These are phyloP conservation scores for Suillus occidentalis DNA, from an alignment of 768 basidiomycete species.

Conservation along the genomic window DNA sequence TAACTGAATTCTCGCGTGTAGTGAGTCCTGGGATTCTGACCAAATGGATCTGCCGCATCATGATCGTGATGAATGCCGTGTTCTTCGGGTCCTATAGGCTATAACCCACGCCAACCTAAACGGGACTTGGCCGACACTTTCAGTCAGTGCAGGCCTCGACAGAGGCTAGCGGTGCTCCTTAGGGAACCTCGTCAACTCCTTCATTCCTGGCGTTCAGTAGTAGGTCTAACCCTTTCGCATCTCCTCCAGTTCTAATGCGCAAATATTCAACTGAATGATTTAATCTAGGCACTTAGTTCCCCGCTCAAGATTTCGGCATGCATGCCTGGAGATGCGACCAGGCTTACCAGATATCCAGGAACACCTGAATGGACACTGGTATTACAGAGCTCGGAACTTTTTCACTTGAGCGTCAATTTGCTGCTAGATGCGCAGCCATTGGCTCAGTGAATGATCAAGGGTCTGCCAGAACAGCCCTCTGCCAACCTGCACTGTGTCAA, in stretches of 20 bases:
- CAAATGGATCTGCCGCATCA: conserved; percentile 11
- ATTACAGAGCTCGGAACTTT: neutral
- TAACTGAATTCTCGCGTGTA: neutral
- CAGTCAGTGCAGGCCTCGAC: too few species aligned
- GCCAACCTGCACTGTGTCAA: neutral
- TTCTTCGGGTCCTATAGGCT: too few species aligned
- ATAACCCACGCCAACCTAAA: too few species aligned
- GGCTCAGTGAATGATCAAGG: neutral
- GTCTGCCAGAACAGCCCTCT: too few species aligned
- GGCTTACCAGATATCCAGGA: neutral
- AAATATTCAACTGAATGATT: neutral
- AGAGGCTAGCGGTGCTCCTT: too few species aligned
- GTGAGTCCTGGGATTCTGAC: neutral
- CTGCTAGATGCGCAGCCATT: neutral
- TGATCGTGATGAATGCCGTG: neutral
- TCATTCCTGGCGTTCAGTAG: too few species aligned
- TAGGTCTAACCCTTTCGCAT: neutral
- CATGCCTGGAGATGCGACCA: neutral
- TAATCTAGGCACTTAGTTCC: neutral
- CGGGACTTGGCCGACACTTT: too few species aligned
- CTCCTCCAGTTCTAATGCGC: neutral
- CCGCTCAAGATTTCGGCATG: too few species aligned
- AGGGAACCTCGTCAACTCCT: too few species aligned
- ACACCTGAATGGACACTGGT: neutral
- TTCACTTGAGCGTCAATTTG: neutral